phyloP scores from a whole-genome alignment of 1,284 basidiomycete species.

The Cryptococcus wingfieldii region DNA sequence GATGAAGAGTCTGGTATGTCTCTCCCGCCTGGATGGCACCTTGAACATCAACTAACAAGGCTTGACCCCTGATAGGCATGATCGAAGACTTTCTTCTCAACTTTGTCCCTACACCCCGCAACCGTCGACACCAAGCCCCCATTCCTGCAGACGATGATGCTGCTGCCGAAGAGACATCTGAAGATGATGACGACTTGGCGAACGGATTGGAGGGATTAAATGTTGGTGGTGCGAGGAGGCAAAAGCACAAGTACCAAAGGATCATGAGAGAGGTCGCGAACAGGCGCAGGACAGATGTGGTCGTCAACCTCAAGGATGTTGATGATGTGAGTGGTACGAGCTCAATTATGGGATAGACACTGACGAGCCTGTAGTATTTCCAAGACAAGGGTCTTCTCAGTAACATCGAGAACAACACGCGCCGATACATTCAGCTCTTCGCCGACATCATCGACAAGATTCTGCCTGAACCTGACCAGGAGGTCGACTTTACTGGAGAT shows the following conservation, averaged over 20 bases:
- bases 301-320: conserved; percentile 50
- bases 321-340: conserved; percentile 30
- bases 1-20: conserved; percentile 39
- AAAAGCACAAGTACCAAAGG: conserved; percentile 75
- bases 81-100: conserved; percentile 43
- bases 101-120: conserved; percentile 32
- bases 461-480: conserved; percentile 79
- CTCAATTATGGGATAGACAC: neutral
- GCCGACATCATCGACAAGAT: conserved; percentile 84
- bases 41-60: neutral
- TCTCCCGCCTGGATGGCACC: neutral
- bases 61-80: conserved; percentile 20
- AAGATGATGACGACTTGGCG: conserved; percentile 63
- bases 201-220: conserved; percentile 50
- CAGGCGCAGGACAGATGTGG: conserved; percentile 52
- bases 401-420: conserved; percentile 77
- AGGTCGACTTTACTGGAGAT: conserved; percentile 82
- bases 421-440: conserved; percentile 87
- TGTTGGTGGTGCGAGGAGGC: conserved; percentile 30
- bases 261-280: conserved; percentile 91
- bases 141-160: conserved; percentile 57
- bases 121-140: conserved; percentile 6
- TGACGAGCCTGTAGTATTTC: conserved; percentile 23
- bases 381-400: conserved; percentile 67
- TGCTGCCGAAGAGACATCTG: conserved; percentile 51